Percentiles rank a stretch among this genome's conserved stretches.
Evolutionary conservation across 2,329 filamentous ascomycete genomes (phyloP).

Genomic region (Penicillium freii): DNA sequence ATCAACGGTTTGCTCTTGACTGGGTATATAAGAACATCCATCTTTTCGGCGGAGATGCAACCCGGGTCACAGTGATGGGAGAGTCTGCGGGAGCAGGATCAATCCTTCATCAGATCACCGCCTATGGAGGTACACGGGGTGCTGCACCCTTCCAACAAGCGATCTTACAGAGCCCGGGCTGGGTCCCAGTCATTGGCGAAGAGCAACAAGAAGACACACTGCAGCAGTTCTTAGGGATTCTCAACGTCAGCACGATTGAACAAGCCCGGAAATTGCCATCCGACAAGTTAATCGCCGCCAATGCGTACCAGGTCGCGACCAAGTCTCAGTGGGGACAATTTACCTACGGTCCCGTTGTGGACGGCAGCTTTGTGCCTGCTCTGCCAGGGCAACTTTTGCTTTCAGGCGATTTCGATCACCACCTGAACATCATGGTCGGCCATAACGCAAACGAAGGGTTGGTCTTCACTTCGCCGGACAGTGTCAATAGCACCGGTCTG

Average conservation of each 20-base stretch:
- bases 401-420: conserved; percentile 46
- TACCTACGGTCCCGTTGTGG: conserved; percentile 48
- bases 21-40: conserved; percentile 58
- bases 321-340: conserved; percentile 44
- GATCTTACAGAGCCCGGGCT: conserved; percentile 47
- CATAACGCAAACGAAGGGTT: conserved; percentile 47
- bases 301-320: conserved; percentile 42
- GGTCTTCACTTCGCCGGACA: conserved; percentile 40
- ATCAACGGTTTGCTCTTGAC: conserved; percentile 56
- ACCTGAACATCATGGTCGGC: conserved; percentile 47
- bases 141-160: conserved; percentile 38
- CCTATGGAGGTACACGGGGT: conserved; percentile 49
- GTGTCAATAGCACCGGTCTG: conserved; percentile 25
- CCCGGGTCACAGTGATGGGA: conserved; percentile 45
- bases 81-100: conserved; percentile 54
- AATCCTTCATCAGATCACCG: conserved; percentile 57
- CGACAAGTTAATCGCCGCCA: conserved; percentile 43
- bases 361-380: conserved; percentile 51
- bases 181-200: conserved; percentile 34
- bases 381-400: conserved; percentile 48
- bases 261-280: conserved; percentile 46
- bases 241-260: conserved; percentile 47
- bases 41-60: conserved; percentile 55
- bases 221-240: conserved; percentile 40
- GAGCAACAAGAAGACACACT: conserved; percentile 41